Conservation (phyloP, 345 rosid species). For the Triadica sebifera region DNA sequence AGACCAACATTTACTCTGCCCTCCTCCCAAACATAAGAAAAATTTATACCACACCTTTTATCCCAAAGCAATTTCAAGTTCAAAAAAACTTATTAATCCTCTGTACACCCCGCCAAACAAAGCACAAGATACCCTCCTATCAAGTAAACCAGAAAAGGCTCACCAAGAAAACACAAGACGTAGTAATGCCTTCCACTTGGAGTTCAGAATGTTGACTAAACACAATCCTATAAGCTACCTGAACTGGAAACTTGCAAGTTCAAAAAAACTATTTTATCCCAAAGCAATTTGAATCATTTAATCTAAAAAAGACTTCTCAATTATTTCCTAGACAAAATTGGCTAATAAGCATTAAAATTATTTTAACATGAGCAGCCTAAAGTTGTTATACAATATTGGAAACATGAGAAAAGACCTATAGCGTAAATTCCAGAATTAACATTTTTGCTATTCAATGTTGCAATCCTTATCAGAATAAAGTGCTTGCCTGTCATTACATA, state of each 20-base stretch:
- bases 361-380: not conserved
- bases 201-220: too few relatives aligned
- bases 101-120: too few relatives aligned
- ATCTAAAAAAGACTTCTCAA: not conserved
- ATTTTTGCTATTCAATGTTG: not conserved
- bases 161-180: not conserved
- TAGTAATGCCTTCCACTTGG: too few relatives aligned
- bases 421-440: not conserved
- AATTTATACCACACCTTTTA: too few relatives aligned
- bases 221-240: not conserved
- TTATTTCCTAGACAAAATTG: not conserved
- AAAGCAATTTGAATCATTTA: not conserved
- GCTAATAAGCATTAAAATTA: not conserved
- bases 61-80: too few relatives aligned
- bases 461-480: not conserved
- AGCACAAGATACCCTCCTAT: too few relatives aligned
- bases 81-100: too few relatives aligned
- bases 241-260: not conserved
- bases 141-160: not conserved
- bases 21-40: too few relatives aligned
- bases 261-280: not conserved
- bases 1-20: too few relatives aligned
- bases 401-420: not conserved
- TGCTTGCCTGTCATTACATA: not conserved
- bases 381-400: not conserved